These are phyloP conservation scores for Termitomyces sp. DNA, from an alignment of 768 basidiomycete genomes.

Conservation along the genomic window DNA sequence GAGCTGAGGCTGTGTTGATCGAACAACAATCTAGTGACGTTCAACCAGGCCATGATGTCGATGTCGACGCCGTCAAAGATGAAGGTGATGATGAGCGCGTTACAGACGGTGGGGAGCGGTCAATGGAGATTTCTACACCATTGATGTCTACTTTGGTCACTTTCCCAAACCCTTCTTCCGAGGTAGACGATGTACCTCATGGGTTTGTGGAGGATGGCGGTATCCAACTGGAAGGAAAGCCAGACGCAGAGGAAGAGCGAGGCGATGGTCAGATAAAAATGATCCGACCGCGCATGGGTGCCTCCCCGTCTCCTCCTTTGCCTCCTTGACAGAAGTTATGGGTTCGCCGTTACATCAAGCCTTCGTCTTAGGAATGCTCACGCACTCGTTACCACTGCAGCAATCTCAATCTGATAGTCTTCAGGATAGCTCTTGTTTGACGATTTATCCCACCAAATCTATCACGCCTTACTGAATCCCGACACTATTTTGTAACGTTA, in stretches of 20 bases:
- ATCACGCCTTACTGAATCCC: too few species aligned
- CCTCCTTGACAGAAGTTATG: background rate
- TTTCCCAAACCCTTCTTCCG: background rate
- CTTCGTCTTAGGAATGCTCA: too few species aligned
- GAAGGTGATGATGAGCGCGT: background rate
- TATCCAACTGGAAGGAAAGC: background rate
- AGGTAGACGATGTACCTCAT: background rate
- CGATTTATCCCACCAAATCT: too few species aligned
- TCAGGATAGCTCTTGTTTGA: background rate
- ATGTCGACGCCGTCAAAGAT: background rate
- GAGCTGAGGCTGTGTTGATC: background rate
- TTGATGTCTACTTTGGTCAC: slow-evolving; percentile 3
- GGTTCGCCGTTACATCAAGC: background rate
- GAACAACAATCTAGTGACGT: background rate
- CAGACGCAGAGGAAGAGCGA: background rate
- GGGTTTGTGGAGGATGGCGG: background rate
- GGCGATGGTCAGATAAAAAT: slow-evolving; percentile 7
- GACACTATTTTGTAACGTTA: background rate
- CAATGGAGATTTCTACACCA: slow-evolving; percentile 18
- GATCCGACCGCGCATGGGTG: slow-evolving; percentile 2
- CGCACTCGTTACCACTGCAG: background rate
- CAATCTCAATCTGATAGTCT: background rate
- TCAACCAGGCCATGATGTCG: background rate
- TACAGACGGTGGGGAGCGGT: slow-evolving; percentile 15
- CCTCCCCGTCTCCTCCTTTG: background rate